These are phyloP conservation scores for Umbellularia californica DNA, from an alignment of 164 flowering plant genomes.

Conservation along the genomic window DNA sequence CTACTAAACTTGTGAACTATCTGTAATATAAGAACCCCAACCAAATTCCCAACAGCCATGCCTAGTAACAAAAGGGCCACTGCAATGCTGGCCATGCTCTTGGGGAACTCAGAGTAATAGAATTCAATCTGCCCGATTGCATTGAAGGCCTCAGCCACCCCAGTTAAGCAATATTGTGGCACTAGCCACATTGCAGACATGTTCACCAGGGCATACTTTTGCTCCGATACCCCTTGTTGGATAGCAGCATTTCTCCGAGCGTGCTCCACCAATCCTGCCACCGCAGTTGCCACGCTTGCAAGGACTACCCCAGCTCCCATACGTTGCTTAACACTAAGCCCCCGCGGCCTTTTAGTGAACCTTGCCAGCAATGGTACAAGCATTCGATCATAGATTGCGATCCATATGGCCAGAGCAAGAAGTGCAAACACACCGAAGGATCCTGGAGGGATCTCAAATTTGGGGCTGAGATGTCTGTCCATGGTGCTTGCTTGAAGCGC, in stretches of 20 bases:
- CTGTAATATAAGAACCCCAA: slow-evolving; percentile 44
- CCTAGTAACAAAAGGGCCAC: slow-evolving; percentile 49
- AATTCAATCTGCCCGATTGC: slow-evolving; percentile 77
- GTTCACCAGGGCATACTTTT: slow-evolving; percentile 23
- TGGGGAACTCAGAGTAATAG: slow-evolving; percentile 72
- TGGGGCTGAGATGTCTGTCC: slow-evolving; percentile 44
- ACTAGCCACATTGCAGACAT: slow-evolving; percentile 90
- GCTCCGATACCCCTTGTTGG: slow-evolving; percentile 26
- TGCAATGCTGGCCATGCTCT: slow-evolving; percentile 72
- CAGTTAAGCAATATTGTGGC: slow-evolving; percentile 51
- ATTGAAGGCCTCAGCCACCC: slow-evolving; percentile 73
- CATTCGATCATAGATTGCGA: slow-evolving; percentile 44
- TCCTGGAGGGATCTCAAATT: slow-evolving; percentile 52
- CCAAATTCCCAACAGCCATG: slow-evolving; percentile 57
- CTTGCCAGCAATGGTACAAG: slow-evolving; percentile 33
- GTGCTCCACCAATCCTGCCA: slow-evolving; percentile 33
- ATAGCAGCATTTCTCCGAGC: slow-evolving; percentile 49
- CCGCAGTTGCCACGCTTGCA: slow-evolving; percentile 18
- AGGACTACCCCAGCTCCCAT: slow-evolving; percentile 53
- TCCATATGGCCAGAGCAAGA: slow-evolving; percentile 29
- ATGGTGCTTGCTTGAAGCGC: slow-evolving; percentile 44
- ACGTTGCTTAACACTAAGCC: slow-evolving; percentile 29
- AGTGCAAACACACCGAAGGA: slow-evolving; percentile 36
- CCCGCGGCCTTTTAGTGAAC: slow-evolving; percentile 27
- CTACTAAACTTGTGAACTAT: slow-evolving; percentile 37